phyloP scores from a whole-genome alignment of 768 basidiomycete species.

The Pisolithus tinctorius region DNA sequence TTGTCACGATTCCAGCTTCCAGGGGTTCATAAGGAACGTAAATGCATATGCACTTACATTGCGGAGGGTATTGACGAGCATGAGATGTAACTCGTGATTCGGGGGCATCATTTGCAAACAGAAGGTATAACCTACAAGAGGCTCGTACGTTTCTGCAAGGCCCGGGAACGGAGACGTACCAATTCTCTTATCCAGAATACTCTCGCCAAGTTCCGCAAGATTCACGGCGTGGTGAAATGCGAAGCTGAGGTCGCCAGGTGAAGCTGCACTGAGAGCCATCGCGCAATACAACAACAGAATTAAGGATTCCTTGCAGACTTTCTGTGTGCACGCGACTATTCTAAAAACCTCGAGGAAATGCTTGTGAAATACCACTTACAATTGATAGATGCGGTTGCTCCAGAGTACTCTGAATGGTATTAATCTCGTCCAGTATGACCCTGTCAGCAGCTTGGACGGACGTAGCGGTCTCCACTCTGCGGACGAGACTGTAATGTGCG shows the following conservation, averaged over 20 bases:
- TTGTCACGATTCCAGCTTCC: conserved; percentile 22
- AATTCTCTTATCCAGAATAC: conserved; percentile 57
- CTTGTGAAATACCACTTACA: conserved; percentile 36
- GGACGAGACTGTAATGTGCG: conserved; percentile 69
- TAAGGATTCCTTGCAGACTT: conserved; percentile 57
- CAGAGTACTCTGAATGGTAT: conserved; percentile 47
- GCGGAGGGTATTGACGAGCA: conserved; percentile 81
- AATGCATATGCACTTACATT: conserved; percentile 42
- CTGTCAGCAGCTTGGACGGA: conserved; percentile 57
- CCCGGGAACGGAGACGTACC: conserved; percentile 33
- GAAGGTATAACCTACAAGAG: conserved; percentile 62
- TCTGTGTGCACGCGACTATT: conserved; percentile 32
- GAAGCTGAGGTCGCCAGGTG: conserved; percentile 50
- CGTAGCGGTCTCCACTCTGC: conserved; percentile 57
- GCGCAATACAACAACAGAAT: conserved; percentile 67
- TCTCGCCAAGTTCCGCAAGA: conserved; percentile 63
- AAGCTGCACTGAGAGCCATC: conserved; percentile 38
- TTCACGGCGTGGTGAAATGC: conserved; percentile 73
- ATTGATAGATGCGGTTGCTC: conserved; percentile 41
- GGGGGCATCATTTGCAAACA: conserved; percentile 66
- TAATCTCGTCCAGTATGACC: conserved; percentile 52
- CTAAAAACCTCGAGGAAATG: conserved; percentile 3
- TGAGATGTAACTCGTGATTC: conserved; percentile 65
- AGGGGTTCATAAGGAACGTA: background rate
- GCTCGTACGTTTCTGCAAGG: background rate